A percentile compares a stretch with the other conserved stretches of the same genome.
Conservation (phyloP, 2,329 filamentous ascomycete species). For the Clonostachys rosea region DNA sequence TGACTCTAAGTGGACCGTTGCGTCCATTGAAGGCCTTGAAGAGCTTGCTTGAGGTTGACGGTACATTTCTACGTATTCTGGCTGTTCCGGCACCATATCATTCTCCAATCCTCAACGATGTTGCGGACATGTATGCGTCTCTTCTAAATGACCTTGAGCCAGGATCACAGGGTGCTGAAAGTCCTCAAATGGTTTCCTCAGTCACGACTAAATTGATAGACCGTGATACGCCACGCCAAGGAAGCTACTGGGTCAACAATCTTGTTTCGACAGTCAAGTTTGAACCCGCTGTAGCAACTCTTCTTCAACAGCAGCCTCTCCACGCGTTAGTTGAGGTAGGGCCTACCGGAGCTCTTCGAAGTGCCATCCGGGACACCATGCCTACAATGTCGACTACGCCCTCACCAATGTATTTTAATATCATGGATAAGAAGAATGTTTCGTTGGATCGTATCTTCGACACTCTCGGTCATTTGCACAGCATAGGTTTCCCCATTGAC, state of each 20-base stretch:
- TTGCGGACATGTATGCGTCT: conserved; percentile 14
- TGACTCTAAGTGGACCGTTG: conserved; percentile 29
- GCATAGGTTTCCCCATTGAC: too few relatives aligned
- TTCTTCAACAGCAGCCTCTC: too few relatives aligned
- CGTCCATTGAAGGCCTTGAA: conserved; percentile 2
- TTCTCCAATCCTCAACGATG: conserved; percentile 26
- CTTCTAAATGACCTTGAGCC: conserved; percentile 1
- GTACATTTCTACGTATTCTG: conserved; percentile 18
- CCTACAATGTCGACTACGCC: too few relatives aligned
- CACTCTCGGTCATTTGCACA: too few relatives aligned
- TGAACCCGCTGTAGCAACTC: not conserved
- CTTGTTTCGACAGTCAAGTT: conserved; percentile 8
- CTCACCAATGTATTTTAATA: too few relatives aligned
- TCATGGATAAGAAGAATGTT: too few relatives aligned
- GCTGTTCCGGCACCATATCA: conserved; percentile 31
- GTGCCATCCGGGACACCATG: too few relatives aligned
- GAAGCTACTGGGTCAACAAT: conserved; percentile 7
- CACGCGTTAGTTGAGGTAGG: too few relatives aligned
- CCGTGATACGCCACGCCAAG: too few relatives aligned
- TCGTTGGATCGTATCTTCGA: too few relatives aligned
- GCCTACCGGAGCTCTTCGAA: too few relatives aligned
- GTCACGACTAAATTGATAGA: not conserved
- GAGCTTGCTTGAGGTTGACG: conserved; percentile 9
- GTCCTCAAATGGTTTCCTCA: conserved; percentile 6
- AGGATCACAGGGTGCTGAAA: conserved; percentile 19